Base-by-base conservation (phyloP, 805 yeast species). In the Candida khao-thaluensis region DNA sequence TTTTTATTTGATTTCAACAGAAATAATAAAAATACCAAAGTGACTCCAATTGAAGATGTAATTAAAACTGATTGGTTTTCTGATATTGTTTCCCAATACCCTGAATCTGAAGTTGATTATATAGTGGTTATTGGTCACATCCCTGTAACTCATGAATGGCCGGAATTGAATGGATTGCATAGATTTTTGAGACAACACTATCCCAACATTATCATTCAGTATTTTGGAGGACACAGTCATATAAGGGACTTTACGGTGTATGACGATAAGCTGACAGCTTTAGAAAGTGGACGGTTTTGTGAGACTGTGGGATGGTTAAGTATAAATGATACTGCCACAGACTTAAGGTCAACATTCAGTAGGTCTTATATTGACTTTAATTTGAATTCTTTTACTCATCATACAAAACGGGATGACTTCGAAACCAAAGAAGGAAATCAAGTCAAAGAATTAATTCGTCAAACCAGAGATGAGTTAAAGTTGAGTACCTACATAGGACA, bases 171-270 rank as follows among this genome's bases (percentile, higher is more conserved):
- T 42, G 42, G 60, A 2, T 56, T 82, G 28, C 80, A 81, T 47
- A 30, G 53, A 0, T 59, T 57, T 5, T 59, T 91, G 18, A 74
- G 97, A 43, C 43, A 56, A 17, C 64, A 60, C 18, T 84, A 76
- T 51, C 91, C 95, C 5, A 56, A 70, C 21, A 71, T 74, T 0
- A 66, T 79, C 0, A 84, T 91, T 38, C 96, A 88, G 57, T 86
- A 84, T 51, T 82, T 91, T 60, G 98, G 97, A 1, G 98, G 97
- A 1, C 98, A 91, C 61, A 81, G 95, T 20, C 98, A 91, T 56
- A 79, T 91, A 11, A 70, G 98, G 45, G 98, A 91, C 59, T 91
- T 83, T 59, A 73, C 77, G 6, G 65, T 77, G 3, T 68, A 81
- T 36, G 98, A 91, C 53, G 62, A 68, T 2, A 65, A 63, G 35